phyloP scores from a whole-genome alignment of 108 stramenopile genomes.

The Fragilaria crotonensis region DNA sequence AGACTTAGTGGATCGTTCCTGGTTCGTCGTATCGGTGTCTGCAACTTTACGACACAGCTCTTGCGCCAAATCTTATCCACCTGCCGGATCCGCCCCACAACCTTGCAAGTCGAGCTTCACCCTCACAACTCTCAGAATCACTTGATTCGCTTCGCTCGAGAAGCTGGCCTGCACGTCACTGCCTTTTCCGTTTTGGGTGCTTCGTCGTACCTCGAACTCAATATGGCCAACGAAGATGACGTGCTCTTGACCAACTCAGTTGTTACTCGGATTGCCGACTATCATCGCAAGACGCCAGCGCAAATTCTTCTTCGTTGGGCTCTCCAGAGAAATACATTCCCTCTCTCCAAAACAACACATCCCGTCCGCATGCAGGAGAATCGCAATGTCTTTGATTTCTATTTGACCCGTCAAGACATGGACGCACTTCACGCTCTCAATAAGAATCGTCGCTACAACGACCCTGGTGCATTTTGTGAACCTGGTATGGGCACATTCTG shows the following conservation, averaged over 20 bases:
- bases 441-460: slow-evolving; percentile 84
- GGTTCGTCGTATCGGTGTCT: slow-evolving; percentile 68
- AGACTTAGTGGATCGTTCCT: slow-evolving; percentile 37
- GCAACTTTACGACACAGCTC: slow-evolving; percentile 81
- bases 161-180: slow-evolving; percentile 70
- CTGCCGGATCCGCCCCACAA: slow-evolving; percentile 67
- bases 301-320: slow-evolving; percentile 90
- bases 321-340: slow-evolving; percentile 70
- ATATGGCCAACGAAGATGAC: slow-evolving; percentile 71
- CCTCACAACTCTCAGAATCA: slow-evolving; percentile 78
- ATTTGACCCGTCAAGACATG: slow-evolving; percentile 71
- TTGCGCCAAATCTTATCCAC: slow-evolving; percentile 69
- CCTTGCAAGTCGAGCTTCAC: slow-evolving; percentile 87
- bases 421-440: slow-evolving; percentile 59
- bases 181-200: slow-evolving; percentile 82
- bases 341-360: slow-evolving; percentile 73
- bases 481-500: slow-evolving; percentile 79
- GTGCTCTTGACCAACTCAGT: slow-evolving; percentile 48
- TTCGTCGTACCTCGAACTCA: slow-evolving; percentile 67
- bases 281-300: slow-evolving; percentile 66
- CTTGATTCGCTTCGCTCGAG: slow-evolving; percentile 74
- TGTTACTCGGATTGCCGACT: slow-evolving; percentile 47
- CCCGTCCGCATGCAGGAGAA: slow-evolving; percentile 72
- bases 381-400: slow-evolving; percentile 68
- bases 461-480: slow-evolving; percentile 87